These are phyloP conservation scores for Trametes cinnabarina DNA, from an alignment of 768 basidiomycete genomes.

Conservation along the genomic window DNA sequence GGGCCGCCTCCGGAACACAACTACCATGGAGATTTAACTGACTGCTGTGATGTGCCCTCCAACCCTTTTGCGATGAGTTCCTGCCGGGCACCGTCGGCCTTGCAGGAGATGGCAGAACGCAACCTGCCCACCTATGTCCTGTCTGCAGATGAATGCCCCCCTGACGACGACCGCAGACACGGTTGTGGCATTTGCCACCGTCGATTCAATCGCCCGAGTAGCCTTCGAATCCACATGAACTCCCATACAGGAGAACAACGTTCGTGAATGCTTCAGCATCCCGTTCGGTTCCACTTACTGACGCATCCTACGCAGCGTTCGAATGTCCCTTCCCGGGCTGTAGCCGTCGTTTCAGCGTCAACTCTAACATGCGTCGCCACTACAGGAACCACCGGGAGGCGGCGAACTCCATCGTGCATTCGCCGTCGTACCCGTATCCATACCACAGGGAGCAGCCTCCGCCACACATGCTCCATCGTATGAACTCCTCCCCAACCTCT, in stretches of 20 bases:
- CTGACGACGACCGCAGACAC: slow-evolving; percentile 27
- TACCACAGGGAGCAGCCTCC: neutral
- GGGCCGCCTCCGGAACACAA: no score
- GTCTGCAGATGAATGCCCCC: slow-evolving; percentile 13
- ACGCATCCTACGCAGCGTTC: slow-evolving; percentile 48
- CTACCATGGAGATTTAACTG: no score
- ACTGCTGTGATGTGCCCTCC: neutral
- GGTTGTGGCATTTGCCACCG: slow-evolving; percentile 48
- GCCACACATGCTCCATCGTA: neutral
- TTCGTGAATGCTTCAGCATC: slow-evolving; percentile 33
- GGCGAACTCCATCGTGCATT: neutral
- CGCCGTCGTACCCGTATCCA: neutral
- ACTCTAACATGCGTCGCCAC: slow-evolving; percentile 83
- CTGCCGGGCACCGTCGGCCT: neutral
- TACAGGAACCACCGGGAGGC: slow-evolving; percentile 57
- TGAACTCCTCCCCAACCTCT: slow-evolving; percentile 1
- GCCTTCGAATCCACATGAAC: slow-evolving; percentile 62
- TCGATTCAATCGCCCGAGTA: slow-evolving; percentile 66
- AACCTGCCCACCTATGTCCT: slow-evolving; percentile 10
- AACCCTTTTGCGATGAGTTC: neutral
- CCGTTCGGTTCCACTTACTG: neutral
- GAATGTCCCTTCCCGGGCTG: slow-evolving; percentile 73
- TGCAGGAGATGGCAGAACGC: neutral
- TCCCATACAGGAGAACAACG: slow-evolving; percentile 68
- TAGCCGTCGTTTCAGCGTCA: slow-evolving; percentile 77